Conservation (phyloP, 2,329 filamentous ascomycete species). For the Scolecobasidium constrictum region DNA sequence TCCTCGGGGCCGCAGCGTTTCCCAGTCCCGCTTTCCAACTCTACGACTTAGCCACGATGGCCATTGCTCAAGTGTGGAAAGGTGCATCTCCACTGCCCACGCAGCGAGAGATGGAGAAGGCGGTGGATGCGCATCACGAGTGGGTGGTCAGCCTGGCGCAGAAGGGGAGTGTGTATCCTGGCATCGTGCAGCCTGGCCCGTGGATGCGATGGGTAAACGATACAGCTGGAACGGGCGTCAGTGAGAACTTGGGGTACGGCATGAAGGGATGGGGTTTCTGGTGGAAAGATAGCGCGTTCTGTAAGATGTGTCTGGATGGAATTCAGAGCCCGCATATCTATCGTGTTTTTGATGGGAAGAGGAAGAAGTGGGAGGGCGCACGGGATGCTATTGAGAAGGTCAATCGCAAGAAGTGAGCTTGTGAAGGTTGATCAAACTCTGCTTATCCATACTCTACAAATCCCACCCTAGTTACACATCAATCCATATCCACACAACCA, state of each 20-base stretch:
- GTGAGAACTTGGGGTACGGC: constrained; percentile 21
- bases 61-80: constrained; percentile 23
- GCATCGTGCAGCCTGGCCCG: constrained; percentile 15
- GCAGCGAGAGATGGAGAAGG: constrained; percentile 19
- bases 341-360: constrained; percentile 24
- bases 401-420: too few relatives aligned
- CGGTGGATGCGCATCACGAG: constrained; percentile 10
- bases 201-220: constrained; percentile 21
- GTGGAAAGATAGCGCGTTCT: constrained; percentile 22
- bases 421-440: too few relatives aligned
- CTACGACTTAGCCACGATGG: constrained; percentile 19
- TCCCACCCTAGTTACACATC: too few relatives aligned
- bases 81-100: constrained; percentile 16
- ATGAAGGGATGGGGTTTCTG: constrained; percentile 24
- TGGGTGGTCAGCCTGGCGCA: constrained; percentile 11
- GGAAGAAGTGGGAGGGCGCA: too few relatives aligned
- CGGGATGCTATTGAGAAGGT: too few relatives aligned
- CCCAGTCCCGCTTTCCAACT: constrained; percentile 18
- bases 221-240: constrained; percentile 21
- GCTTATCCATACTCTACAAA: too few relatives aligned
- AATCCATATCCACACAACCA: too few relatives aligned
- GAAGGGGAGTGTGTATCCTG: constrained; percentile 14
- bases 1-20: constrained; percentile 18
- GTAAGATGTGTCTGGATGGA: constrained; percentile 21
- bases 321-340: constrained; percentile 23